A percentile compares a stretch with the other conserved stretches of the same genome.
phyloP scores from a whole-genome alignment of 108 stramenopile genomes.

The Schizochytrium sp. region DNA sequence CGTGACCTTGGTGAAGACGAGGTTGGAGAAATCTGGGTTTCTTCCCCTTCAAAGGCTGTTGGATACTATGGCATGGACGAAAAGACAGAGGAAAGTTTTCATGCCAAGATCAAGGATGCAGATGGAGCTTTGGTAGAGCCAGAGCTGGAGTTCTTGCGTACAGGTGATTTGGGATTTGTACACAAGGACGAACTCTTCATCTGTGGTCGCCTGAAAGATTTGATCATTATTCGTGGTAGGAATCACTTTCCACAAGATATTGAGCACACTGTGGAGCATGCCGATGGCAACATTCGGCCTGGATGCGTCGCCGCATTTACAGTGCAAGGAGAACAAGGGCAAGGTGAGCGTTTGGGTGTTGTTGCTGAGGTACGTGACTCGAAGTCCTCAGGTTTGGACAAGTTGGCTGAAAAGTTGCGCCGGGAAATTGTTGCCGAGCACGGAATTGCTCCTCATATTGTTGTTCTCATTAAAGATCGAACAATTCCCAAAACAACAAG shows the following conservation, averaged over 20 bases:
- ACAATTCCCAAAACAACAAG: slow-evolving; percentile 97
- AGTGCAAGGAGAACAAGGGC: background rate
- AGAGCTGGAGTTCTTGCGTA: slow-evolving; percentile 81
- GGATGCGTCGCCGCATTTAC: slow-evolving; percentile 96
- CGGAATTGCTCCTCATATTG: slow-evolving; percentile 75
- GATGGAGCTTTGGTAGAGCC: slow-evolving; percentile 20
- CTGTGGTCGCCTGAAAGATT: slow-evolving; percentile 93
- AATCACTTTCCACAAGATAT: slow-evolving; percentile 99
- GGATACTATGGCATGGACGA: slow-evolving; percentile 80
- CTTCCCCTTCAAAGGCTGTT: slow-evolving; percentile 84
- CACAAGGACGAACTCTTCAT: slow-evolving; percentile 93
- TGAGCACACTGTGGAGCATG: slow-evolving; percentile 90
- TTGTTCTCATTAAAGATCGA: slow-evolving; percentile 85
- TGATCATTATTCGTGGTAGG: slow-evolving; percentile 95
- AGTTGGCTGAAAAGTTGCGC: background rate
- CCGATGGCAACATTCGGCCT: slow-evolving; percentile 77
- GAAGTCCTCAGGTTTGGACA: background rate
- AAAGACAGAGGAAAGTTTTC: slow-evolving; percentile 67
- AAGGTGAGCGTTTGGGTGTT: slow-evolving; percentile 80
- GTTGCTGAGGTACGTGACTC: slow-evolving; percentile 83
- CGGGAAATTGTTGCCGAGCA: slow-evolving; percentile 68
- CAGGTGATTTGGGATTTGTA: slow-evolving; percentile 97
- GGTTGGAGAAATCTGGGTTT: slow-evolving; percentile 95
- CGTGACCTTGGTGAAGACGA: slow-evolving; percentile 71
- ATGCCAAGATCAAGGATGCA: slow-evolving; percentile 56